Evolutionary conservation across 2,329 filamentous ascomycete species (phyloP), one percentile per base, ranked within the genome.

Genomic region (Hypomyces rosellus): DNA sequence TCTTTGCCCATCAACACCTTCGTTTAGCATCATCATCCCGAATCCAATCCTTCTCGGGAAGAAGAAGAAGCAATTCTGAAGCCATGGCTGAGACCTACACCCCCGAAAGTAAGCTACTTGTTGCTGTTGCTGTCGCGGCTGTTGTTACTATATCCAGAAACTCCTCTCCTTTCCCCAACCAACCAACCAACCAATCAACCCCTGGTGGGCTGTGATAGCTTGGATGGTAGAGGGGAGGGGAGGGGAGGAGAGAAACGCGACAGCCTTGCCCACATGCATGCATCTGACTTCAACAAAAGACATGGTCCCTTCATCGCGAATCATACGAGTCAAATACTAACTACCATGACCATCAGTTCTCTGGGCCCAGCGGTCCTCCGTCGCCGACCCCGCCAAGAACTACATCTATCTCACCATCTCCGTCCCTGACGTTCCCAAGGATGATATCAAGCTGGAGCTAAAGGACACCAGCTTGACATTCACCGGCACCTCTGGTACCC

Each of bases 341-440:
- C 38, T n/a, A 20, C 11, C 16, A n/a, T 44, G 20, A 45, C 36
- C 39, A 37, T 44, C 64, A 97, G 93, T 99, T 63, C 87, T 90
- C 72, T 99, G 93, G 93, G 92, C 93, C 59, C 93, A 99, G 78
- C 91, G 93, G 78, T 97, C 92, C 43, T 93, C 85, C 65, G 76
- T 72, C 61, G 76, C 77, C 60, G 91, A 96, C 49, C 69, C 87
- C 50, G 80, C 85, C 69, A 95, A 91, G 78, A 99, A 99, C 81
- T 88, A 89, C 75, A 76, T 99, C 78, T 95, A 90, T 77, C 81
- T 99, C 60, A 95, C 89, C 67, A 89, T 99, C 74, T 81, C 82
- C 63, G 90, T 91, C 46, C 82, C 91, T 61, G 93, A 99, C 69
- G 86, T 96, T 41, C 75, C 87, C 61, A 76, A 82, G 63, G 76